Base-by-base conservation (phyloP, 2,329 filamentous ascomycete genomes). In the Ophiostoma tasmaniense region DNA sequence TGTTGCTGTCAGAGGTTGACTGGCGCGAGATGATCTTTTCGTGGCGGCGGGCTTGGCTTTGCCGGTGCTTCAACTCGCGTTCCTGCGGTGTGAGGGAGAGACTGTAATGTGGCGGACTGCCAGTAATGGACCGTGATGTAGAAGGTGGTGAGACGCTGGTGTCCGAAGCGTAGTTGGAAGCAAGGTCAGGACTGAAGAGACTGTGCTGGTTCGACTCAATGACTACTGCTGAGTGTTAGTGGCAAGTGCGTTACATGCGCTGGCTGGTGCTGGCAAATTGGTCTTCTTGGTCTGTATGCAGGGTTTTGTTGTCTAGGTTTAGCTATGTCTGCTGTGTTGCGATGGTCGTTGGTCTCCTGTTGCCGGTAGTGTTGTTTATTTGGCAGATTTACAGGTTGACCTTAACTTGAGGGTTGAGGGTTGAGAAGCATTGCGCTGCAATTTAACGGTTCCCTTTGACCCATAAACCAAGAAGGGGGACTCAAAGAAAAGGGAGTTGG, bases 11-110 rank as follows among this genome's bases (percentile, higher is more conserved):
- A 17, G 50, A 42, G 22, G 55, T 37, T 22, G 45, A 62, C 71
- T 83, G 81, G 66, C 85, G 82, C 10, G 78, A 76, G 2, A 81
- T 79, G 20, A 84, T 76, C 75, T 88, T 89, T 7, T 83, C 83
- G 72, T 86, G 84, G 73, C 86, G 81, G 69, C 87, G 83, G 62
- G 81, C 83, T 73, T 84, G 84, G 72, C 88, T 86, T 71, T 83
- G 81, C 73, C 89, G 86, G 70, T 85, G 81, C 78, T 86, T 88
- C 59, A 88, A 75, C 74, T 87, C 86, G 71, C 86, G 83, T 75
- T 88, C 85, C 75, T 88, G 85, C 7, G 84, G 79, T 6, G 85
- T 86, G 74, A 88, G 80, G 6, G 64, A 33, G 64, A 33, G 25
- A 25, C 22, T 66, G 42, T 52, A 61, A 71, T 83, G 81, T 6